Base-by-base conservation (phyloP, 2,329 filamentous ascomycete genomes). In the Aureobasidium melanogenum region DNA sequence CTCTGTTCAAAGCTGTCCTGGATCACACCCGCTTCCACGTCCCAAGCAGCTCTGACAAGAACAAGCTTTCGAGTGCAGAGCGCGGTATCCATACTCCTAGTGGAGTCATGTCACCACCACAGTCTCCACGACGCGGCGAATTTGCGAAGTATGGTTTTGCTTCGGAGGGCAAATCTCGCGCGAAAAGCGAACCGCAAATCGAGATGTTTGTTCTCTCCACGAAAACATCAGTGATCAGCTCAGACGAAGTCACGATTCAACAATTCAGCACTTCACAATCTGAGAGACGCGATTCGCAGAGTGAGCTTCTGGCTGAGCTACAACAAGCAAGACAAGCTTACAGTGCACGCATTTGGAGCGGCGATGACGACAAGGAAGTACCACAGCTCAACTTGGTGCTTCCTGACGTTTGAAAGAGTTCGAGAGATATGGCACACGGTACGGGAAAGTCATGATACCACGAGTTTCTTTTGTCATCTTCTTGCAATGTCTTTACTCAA, bases 1-100 rank as follows among this genome's bases (percentile, higher is more conserved):
- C 73, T 2, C 63, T 75, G 8, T 70, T 71, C 63, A 61, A 48
- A n/a, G 15, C 15, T 15, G 28, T 57, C 41, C 19, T 57, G 12
- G 54, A 36, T 14, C 54, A 41, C 4, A 57, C 54, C 7, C 54
- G 54, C 30, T 26, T 19, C 2, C 22, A 48, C 7, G 6, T 38
- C 32, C 39, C 55, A 34, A 58, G 43, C 9, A 2, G 5, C 12
- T 24, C 32, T 6, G 43, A 19, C 3, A 48, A 58, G 43, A 34
- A 58, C 43, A 58, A 58, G 32, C 17, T 30, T 1, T 58, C 55
- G 1, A 30, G 30, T 9, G 43, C 43, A 10, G 55, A 58, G 43
- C 43, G 32, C 15, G 55, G 55, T 22, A 17, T 38, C 9, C 22
- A 9, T 9, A 38, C 55, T 9, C 14, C 3, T 32, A 34, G 32